Evolutionary conservation across 2,329 filamentous ascomycete genomes (phyloP), one percentile per base, ranked within the genome.

Genomic region (Aphanoascus verrucosus): DNA sequence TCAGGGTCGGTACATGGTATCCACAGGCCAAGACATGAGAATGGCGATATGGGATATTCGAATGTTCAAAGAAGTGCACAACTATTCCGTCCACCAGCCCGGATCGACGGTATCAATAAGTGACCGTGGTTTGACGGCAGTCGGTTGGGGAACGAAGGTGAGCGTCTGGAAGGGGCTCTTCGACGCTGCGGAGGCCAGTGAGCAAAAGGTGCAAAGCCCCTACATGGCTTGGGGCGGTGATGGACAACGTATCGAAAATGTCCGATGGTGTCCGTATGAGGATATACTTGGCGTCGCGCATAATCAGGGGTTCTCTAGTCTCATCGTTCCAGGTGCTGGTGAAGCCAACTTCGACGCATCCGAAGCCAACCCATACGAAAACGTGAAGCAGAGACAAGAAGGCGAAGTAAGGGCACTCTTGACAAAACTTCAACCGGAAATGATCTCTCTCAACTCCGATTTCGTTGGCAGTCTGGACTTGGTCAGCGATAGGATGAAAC

Each of bases 31-130:
- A 66, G 91, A 96, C 67, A 77, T 83, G 60, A 88, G 86, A 65
- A 94, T 95, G 86, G 83, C 86, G n/a, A 83, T 95, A 11, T 96
- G 91, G 89, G 91, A 97, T 66, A 84, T 97, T 58, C 82, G 91
- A 42, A 94, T 88, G 79, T 93, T 94, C 74, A 88, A 86, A 62
- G 88, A 95, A 65, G 85, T 98, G 23, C 87, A 93, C 72, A 88
- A 79, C 61, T 97, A 97, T 72, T 88, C 84, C 58, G 87, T 89
- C 35, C 80, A 84, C 38, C 82, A 87, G 55, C 93, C 93, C 0
- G 90, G 86, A 4, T 83, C 87, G 1, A 87, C 87, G 0, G 77
- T 97, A 20, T 77, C 88, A 19, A 94, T 98, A 65, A 95, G 88
- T 51, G 93, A 98, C 67, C 83, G 84, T 9, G 87, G 86, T 19